Evolutionary conservation across 345 rosid species (phyloP).

Genomic region (Mangifera indica): DNA sequence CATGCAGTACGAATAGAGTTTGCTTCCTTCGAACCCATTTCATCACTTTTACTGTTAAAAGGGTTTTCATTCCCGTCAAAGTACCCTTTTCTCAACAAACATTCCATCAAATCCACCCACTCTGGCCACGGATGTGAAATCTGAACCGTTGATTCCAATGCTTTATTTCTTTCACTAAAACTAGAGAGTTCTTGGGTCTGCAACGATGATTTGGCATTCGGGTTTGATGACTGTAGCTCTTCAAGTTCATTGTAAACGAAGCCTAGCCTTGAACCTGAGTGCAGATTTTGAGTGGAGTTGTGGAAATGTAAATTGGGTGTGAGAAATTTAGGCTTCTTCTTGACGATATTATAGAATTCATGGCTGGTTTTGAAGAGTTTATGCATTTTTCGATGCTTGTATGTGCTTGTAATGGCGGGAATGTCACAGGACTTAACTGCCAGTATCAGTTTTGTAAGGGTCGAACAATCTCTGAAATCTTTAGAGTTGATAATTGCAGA

Average conservation of each 20-base stretch:
- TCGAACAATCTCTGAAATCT: neutral
- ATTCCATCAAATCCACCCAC: slow-evolving; percentile 70
- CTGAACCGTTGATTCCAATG: slow-evolving; percentile 24
- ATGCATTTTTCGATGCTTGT: slow-evolving; percentile 22
- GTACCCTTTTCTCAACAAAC: slow-evolving; percentile 56
- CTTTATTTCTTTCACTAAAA: neutral
- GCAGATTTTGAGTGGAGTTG: slow-evolving; percentile 22
- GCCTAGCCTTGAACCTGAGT: slow-evolving; percentile 20
- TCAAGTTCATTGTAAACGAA: slow-evolving; percentile 24
- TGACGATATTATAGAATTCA: slow-evolving; percentile 19
- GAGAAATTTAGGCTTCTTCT: slow-evolving; percentile 13
- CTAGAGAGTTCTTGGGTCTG: neutral
- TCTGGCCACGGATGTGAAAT: slow-evolving; percentile 81
- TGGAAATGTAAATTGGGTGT: slow-evolving; percentile 32
- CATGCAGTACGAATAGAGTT: slow-evolving; percentile 72
- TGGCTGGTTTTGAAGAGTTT: slow-evolving; percentile 31
- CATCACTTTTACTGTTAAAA: slow-evolving; percentile 16
- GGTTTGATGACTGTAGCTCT: slow-evolving; percentile 30
- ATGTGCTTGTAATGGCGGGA: slow-evolving; percentile 14
- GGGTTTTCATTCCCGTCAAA: slow-evolving; percentile 49
- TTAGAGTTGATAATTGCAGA: slow-evolving; percentile 1
- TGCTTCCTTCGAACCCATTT: slow-evolving; percentile 48
- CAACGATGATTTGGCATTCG: slow-evolving; percentile 5
- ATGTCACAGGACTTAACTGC: neutral
- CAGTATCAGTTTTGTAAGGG: neutral